phyloP scores from a whole-genome alignment of 371 early-diverging fungal genomes.

The Syncephalis plumigaleata region DNA sequence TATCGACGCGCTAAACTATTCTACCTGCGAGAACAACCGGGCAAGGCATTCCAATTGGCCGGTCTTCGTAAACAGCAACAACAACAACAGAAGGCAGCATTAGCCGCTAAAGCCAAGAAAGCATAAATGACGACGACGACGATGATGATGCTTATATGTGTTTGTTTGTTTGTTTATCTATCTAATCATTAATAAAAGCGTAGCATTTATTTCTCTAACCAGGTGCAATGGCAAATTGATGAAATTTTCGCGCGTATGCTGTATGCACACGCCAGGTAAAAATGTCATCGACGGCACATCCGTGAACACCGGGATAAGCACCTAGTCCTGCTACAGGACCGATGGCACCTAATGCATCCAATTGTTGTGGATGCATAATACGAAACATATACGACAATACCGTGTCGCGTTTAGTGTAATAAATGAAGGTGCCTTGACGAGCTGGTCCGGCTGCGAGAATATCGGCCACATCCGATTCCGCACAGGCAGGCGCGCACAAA shows the following conservation, averaged over 20 bases:
- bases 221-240: background rate
- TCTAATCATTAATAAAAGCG: too few relatives aligned
- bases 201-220: too few relatives aligned
- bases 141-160: too few relatives aligned
- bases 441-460: background rate
- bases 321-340: background rate
- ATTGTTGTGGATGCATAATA: background rate
- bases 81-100: too few relatives aligned
- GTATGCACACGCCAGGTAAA: background rate
- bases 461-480: background rate
- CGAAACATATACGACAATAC: background rate
- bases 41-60: slow-evolving; percentile 45
- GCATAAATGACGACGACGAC: too few relatives aligned
- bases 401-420: background rate
- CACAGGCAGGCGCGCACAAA: background rate
- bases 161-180: too few relatives aligned
- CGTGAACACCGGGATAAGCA: background rate
- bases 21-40: slow-evolving; percentile 63
- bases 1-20: slow-evolving; percentile 62
- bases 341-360: background rate
- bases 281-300: background rate
- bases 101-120: too few relatives aligned
- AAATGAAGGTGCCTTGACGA: background rate
- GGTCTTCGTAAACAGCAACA: slow-evolving; percentile 9
- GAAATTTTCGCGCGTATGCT: background rate